Base-by-base conservation (phyloP, 371 early-diverging fungal species). In the Rhizopus microsporus region DNA sequence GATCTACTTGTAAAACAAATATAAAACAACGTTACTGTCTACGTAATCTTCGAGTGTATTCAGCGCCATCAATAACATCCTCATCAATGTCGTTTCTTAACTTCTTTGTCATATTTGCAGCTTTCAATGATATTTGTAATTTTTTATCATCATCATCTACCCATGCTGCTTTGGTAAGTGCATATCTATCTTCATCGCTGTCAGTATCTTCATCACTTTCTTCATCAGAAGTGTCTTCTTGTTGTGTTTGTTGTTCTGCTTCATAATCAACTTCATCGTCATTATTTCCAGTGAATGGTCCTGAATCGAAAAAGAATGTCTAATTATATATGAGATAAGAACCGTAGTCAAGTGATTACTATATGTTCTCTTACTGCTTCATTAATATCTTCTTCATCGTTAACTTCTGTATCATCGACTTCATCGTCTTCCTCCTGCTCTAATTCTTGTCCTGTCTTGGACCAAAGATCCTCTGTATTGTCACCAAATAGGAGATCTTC, bases 21-120 rank as follows among this genome's bases (percentile, higher is more conserved):
- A 1, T 40, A 15, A 15, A 17, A 7, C 1, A 23, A 70, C 71
- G 68, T 43, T 84, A 92, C 90, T 93, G 95, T 66, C 72, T 65
- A 34, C 96, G 82, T 52, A 97, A 77, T 56, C 95, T 75, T 51
- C 77, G 71, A 65, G 94, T 90, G 59, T 92, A 95, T 60, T 95
- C 95, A 17, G 68, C 64, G 38, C 93, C 90, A 16, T 79, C 74
- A 7, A 97, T 74, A 34, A 74, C 60, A 58, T 84, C 86, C 65
- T 97, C 97, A 6, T 80, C 79, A 54, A 86, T 89, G 12, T 75
- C 70, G 37, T 73, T 81, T 49, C 93, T 85, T 37, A 97, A 82
- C 68, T 95, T 96, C 55, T 86, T 83, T 47, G 91, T 72, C 13
- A 90, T 81, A 40, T 83, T 85, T 8, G 72, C 71, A 0, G 74